These are phyloP conservation scores for Ganoderma lingzhi DNA, from an alignment of 1,284 basidiomycete genomes.

Conservation along the genomic window DNA sequence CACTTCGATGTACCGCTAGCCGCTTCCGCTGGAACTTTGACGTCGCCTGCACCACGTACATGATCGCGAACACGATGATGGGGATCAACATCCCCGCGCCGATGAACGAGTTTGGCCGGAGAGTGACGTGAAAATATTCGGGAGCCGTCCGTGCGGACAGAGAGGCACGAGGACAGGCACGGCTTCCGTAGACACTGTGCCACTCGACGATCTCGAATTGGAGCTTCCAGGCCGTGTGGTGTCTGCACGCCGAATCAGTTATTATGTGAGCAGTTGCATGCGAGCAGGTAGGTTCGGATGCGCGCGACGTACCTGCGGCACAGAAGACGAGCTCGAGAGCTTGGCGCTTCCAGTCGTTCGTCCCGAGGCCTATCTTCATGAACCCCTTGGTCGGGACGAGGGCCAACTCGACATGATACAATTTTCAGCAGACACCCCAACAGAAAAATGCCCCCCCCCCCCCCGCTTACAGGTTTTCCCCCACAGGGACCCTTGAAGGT, in stretches of 20 bases:
- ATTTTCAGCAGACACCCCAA: background rate
- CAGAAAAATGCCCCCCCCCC: background rate
- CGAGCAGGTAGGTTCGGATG: no score
- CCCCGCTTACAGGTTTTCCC: no score
- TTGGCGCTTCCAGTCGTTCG: constrained; percentile 57
- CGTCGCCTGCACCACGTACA: constrained; percentile 25
- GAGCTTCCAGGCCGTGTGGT: constrained; percentile 58
- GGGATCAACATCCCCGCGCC: constrained; percentile 60
- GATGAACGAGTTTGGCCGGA: constrained; percentile 57
- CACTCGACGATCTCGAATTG: constrained; percentile 44
- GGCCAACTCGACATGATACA: constrained; percentile 65
- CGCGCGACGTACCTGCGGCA: constrained; percentile 39
- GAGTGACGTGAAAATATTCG: constrained; percentile 60
- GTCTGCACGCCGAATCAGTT: constrained; percentile 40
- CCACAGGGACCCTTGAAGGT: constrained; percentile 33
- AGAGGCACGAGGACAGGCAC: constrained; percentile 62
- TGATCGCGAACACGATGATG: constrained; percentile 62
- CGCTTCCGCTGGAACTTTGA: constrained; percentile 57
- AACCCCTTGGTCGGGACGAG: constrained; percentile 58
- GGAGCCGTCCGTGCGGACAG: constrained; percentile 63
- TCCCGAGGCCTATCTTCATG: constrained; percentile 62
- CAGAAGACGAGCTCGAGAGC: constrained; percentile 62
- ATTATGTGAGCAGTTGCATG: background rate
- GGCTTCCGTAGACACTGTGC: constrained; percentile 49
- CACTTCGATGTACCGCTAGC: constrained; percentile 31